Conservation (phyloP, 2,329 filamentous ascomycete genomes). For the Ophiocordyceps camponoti-leonardi region DNA sequence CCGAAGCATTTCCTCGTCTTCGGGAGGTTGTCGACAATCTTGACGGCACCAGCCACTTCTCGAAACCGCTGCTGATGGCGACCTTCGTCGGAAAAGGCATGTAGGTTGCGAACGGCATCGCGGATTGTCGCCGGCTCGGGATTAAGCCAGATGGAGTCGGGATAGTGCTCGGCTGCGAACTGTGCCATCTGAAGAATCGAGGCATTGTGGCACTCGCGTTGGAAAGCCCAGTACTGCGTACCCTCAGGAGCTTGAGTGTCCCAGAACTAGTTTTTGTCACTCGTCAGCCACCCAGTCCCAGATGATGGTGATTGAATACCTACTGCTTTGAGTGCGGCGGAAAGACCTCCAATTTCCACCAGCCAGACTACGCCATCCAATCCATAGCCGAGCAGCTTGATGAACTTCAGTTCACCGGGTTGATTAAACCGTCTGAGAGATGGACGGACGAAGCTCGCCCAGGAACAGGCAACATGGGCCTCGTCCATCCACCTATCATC, state of each 20-base stretch:
- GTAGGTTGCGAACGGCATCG: neutral
- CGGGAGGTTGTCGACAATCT: neutral
- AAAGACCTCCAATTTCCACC: too few species aligned
- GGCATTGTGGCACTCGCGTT: slow-evolving; percentile 1
- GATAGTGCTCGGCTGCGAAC: slow-evolving; percentile 1
- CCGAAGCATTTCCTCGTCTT: slow-evolving; percentile 1
- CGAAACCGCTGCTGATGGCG: neutral
- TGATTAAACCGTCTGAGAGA: too few species aligned
- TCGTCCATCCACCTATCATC: too few species aligned
- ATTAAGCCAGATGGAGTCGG: slow-evolving; percentile 1
- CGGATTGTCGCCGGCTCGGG: neutral
- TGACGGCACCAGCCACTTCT: neutral
- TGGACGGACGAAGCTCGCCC: too few species aligned
- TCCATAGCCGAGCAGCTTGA: too few species aligned
- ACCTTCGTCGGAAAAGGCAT: slow-evolving; percentile 1
- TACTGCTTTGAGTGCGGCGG: too few species aligned
- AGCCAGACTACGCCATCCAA: too few species aligned
- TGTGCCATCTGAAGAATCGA: slow-evolving; percentile 1
- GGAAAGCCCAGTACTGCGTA: slow-evolving; percentile 1
- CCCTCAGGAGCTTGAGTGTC: neutral
- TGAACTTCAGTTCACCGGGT: too few species aligned
- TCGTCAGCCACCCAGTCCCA: too few species aligned
- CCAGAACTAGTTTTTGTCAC: neutral
- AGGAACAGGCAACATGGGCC: too few species aligned
- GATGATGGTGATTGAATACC: too few species aligned